These are phyloP conservation scores for Plasmopara halstedii DNA, from an alignment of 352 stramenopile genomes.

Conservation along the genomic window DNA sequence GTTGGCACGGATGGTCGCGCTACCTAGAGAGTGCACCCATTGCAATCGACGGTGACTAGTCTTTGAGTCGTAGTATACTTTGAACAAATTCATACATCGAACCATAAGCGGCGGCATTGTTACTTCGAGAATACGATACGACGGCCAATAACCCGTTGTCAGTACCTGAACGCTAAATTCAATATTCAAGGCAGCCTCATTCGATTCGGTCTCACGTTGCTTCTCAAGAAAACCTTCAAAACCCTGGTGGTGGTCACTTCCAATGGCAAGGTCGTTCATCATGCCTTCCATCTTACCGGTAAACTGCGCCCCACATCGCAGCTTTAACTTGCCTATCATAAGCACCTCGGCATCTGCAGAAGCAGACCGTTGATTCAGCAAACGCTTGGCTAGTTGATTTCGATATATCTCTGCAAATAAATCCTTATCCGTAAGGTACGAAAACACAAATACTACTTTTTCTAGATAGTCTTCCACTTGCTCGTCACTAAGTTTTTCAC, in stretches of 20 bases:
- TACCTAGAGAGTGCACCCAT: constrained; percentile 96
- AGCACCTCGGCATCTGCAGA: constrained; percentile 96
- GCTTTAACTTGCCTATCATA: constrained; percentile 99
- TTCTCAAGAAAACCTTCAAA: constrained; percentile 93
- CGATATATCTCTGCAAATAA: constrained; percentile 98
- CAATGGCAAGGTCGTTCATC: constrained; percentile 98
- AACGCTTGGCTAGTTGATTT: constrained; percentile 97
- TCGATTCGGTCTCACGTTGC: constrained; percentile 53
- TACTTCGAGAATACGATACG: constrained; percentile 96
- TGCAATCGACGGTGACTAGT: constrained; percentile 93
- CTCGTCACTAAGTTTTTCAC: constrained; percentile 96
- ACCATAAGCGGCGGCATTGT: constrained; percentile 90
- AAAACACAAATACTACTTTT: constrained; percentile 98
- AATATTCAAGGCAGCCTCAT: constrained; percentile 49
- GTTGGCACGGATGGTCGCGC: constrained; percentile 85
- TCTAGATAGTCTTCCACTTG: constrained; percentile 96
- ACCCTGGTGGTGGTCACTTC: constrained; percentile 94
- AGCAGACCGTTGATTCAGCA: constrained; percentile 97
- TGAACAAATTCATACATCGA: constrained; percentile 96
- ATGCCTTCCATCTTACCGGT: constrained; percentile 99
- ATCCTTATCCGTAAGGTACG: constrained; percentile 99
- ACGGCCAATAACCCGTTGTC: constrained; percentile 98
- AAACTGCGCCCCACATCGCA: constrained; percentile 98
- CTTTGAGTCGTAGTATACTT: constrained; percentile 91
- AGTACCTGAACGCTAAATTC: constrained; percentile 97